Base-by-base conservation (phyloP, 352 stramenopile genomes). In the Phytophthora hybrid region DNA sequence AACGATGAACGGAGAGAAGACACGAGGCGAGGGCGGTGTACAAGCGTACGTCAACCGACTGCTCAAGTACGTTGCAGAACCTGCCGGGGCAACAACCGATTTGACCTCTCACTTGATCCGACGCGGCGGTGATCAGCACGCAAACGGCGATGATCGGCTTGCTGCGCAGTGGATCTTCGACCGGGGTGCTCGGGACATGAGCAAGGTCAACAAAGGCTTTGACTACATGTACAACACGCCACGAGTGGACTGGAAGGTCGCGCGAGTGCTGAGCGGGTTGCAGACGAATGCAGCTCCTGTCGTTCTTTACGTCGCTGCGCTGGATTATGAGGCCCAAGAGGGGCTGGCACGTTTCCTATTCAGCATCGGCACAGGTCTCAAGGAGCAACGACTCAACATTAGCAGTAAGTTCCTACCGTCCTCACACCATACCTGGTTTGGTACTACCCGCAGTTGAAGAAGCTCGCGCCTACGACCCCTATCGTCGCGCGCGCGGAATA, bases 121-220 rank as follows among this genome's bases (percentile, higher is more conserved):
- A 0, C 70, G 72, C 4, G 75, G 74, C 1, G 71, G 64, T 0
- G 65, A 63, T 0, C 65, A 85, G 41, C 61, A 79, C n/a, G 69
- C 71, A 0, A 80, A 84, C 34, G 57, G 56, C 0, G 60, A 71
- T 14, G 31, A 71, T 1, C 47, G 53, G 0, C 56, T 79, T 4
- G 59, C 59, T 8, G 23, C 64, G 0, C 71, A 77, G 13, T 87
- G 71, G 64, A 82, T 76, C 29, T 79, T 84, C 8, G 66, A 85
- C 21, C 61, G 77, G 0, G 70, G 72, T 1, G 4, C 65, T 0
- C 80, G 75, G 73, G 79, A 83, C 47, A 68, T 81, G 69, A 74
- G 13, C 1, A 69, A 63, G 1, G 73, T 47, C 0, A 83, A 73
- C 59, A 83, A 82, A 39, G 72, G 11, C 0, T 79, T 82, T 26